phyloP scores from a whole-genome alignment of 75 land plant species.

The Cupressus sempervirens region DNA sequence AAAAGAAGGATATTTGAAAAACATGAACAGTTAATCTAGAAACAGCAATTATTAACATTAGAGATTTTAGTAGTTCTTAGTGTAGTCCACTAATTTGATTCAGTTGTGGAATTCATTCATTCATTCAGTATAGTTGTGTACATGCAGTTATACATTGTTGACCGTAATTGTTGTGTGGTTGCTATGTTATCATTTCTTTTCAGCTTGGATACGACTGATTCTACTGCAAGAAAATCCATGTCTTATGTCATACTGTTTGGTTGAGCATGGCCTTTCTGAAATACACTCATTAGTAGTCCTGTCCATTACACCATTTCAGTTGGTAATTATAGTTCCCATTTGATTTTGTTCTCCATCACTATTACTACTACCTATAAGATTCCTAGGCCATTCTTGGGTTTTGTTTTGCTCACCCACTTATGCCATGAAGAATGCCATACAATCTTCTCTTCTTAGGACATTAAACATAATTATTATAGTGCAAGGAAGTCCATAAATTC shows the following conservation, averaged over 20 bases:
- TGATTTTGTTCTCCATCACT: neutral
- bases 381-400: neutral
- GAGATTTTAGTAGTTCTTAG: too few relatives aligned
- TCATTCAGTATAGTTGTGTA: too few relatives aligned
- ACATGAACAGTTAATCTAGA: too few relatives aligned
- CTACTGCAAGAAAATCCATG: neutral
- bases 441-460: neutral
- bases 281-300: neutral
- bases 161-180: neutral
- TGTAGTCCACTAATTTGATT: neutral
- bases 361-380: too few relatives aligned
- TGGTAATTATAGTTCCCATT: neutral
- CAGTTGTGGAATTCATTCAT: too few relatives aligned
- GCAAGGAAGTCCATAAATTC: neutral
- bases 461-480: neutral
- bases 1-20: too few relatives aligned
- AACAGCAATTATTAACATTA: neutral
- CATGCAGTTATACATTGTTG: neutral
- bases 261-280: neutral
- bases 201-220: neutral
- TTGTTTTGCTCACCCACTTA: neutral
- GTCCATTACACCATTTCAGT: neutral
- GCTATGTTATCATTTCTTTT: neutral
- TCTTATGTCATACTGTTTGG: neutral
- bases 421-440: neutral